Percentiles rank a stretch among this genome's conserved stretches.
phyloP scores from a whole-genome alignment of 306 rosid species.

The Adenanthera pavonina region DNA sequence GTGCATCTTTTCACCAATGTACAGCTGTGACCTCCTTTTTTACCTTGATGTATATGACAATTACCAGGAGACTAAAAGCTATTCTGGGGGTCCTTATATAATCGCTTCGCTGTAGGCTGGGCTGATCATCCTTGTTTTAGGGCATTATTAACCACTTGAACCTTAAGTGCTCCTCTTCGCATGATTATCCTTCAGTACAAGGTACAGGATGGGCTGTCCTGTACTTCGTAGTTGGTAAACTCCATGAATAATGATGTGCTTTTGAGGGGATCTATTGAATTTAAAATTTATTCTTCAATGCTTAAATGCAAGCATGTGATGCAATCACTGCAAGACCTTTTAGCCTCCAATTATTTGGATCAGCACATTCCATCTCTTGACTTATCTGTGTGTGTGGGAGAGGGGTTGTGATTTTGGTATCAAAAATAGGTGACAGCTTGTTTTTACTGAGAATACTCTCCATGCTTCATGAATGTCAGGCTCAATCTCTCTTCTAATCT shows the following conservation, averaged over 20 bases:
- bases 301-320: not conserved
- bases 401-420: not conserved
- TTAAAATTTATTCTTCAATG: not conserved
- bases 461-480: not conserved
- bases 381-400: not conserved
- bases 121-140: not conserved
- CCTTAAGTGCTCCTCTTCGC: not conserved
- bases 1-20: not conserved
- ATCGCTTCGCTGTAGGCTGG: not conserved
- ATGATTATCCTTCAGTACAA: not conserved
- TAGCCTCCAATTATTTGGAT: not conserved
- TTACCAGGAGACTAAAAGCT: not conserved
- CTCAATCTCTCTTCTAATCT: not conserved
- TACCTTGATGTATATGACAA: not conserved
- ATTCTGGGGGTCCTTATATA: not conserved
- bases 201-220: not conserved
- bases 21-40: constrained; percentile 3
- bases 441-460: not conserved
- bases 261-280: not conserved
- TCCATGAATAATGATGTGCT: not conserved
- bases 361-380: constrained; percentile 1
- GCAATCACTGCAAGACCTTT: not conserved
- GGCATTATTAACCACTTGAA: not conserved
- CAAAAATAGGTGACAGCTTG: not conserved
- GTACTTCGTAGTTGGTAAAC: not conserved